These are phyloP conservation scores for Elsinoe fawcettii DNA, from an alignment of 2,329 filamentous ascomycete species.

Conservation along the genomic window DNA sequence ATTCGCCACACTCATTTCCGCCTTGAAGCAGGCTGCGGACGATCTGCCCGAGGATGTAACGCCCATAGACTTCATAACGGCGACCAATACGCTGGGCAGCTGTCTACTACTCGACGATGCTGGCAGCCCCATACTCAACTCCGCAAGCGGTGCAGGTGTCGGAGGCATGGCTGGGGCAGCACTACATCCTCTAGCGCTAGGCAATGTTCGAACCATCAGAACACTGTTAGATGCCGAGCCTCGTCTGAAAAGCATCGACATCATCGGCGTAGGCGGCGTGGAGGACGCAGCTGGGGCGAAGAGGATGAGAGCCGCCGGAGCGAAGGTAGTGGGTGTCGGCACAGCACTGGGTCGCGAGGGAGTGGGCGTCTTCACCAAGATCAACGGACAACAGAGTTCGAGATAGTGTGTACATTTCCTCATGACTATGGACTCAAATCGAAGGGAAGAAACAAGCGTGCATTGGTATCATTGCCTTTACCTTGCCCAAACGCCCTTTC, in stretches of 20 bases:
- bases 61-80: conserved; percentile 60
- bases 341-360: conserved; percentile 62
- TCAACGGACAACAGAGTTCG: conserved; percentile 28
- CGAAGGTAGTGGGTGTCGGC: conserved; percentile 58
- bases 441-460: neutral
- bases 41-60: conserved; percentile 25
- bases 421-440: neutral
- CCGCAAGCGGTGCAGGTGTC: conserved; percentile 49
- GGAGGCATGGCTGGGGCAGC: conserved; percentile 67
- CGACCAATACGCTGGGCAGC: conserved; percentile 66
- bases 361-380: conserved; percentile 53
- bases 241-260: conserved; percentile 46
- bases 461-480: neutral
- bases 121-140: conserved; percentile 37
- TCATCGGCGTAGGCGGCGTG: conserved; percentile 70
- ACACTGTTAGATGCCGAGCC: conserved; percentile 47
- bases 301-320: conserved; percentile 61
- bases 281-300: conserved; percentile 53
- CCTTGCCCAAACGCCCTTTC: neutral
- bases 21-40: conserved; percentile 36
- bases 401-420: conserved; percentile 1
- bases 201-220: conserved; percentile 65
- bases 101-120: conserved; percentile 48
- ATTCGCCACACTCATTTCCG: conserved; percentile 50
- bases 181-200: conserved; percentile 64